Base-by-base conservation (phyloP, 164 flowering plant species). In the Pachysandra terminalis region DNA sequence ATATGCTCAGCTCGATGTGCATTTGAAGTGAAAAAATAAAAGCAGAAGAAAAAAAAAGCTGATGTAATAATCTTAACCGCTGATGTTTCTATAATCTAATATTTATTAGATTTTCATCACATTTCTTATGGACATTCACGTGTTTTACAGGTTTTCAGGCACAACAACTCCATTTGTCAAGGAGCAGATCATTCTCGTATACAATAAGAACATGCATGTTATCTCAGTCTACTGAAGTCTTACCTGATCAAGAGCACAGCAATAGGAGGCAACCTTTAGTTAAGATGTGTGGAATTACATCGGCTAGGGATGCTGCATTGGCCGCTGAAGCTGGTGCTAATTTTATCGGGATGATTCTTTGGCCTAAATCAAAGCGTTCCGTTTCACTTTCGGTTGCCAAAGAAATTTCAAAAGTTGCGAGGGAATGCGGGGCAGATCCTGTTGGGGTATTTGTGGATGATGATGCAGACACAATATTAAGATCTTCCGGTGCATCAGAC, bases 381-480 rank as follows among this genome's bases (percentile, higher is more conserved):
- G 77, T 95, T 65, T 85, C 98, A 35, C 74, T 88, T 56, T 69
- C 87, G 0, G 80, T 81, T 58, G 97, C 97, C 16, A 88, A 84
- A 80, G 97, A 92, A 63, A 92, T 92, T 54, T 87, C 97, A 40
- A 88, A 80, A 72, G 89, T 81, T 73, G 93, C 94, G 22, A 77
- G 84, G 67, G 83, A 79, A 61, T 78, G 79, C 74, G 98, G 97
- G 52, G 97, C 93, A 61, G 67, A 83, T 68, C 98, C 97, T 65
- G 97, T 92, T 75, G 98, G 97, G 19, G 98, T 95, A 6, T 92
- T 92, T 87, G 99, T 92, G 53, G 92, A 95, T 80, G 98, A 92
- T 75, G 88, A 92, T 71, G 84, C 80, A 21, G 81, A 83, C 32
- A 85, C 97, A 9, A 89, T 92, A 69, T 49, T 81, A 67, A 80